Base-by-base conservation (phyloP, 164 flowering plant genomes). In the Aristolochia californica region DNA sequence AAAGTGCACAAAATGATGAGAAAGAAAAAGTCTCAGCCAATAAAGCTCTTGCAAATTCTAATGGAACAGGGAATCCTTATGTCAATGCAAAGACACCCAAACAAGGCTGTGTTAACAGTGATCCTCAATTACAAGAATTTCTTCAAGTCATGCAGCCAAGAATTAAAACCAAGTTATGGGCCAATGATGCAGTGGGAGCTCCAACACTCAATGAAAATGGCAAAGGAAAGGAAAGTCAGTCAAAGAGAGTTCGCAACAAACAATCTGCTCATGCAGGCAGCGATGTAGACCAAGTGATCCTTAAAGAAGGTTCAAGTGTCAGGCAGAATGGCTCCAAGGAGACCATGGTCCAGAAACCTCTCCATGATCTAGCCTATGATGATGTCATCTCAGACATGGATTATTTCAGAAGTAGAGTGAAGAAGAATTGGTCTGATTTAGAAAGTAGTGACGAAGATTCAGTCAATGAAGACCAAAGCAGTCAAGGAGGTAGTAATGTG, bases 131-230 rank as follows among this genome's bases (percentile, higher is more conserved):
- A 63, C 71, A 72, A 58, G 99, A 93, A 66, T 93, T 89, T 77
- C 83, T 89, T 55, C 70, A 84, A 67, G 83, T 93, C 30, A 85
- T 85, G 94, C 84, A 83, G 68, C 87, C 96, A 23, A 76, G 94
- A 34, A 64, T 30, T 27, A 87, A 81, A 65, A 75, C 91, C 34
- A 87, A 93, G 71, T 64, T 89, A 67, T 93, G 99, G 99, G 84
- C 81, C n/a, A 84, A 93, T 75, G 99, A 93, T 66, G 64, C 84
- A 8, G 4, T 74, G 25, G 69, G 70, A 53, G 68, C 75, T 70
- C 52, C 77, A 25, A 43, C 69, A 20, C 50, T 38, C 55, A 72
- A 53, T 17, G 66, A 67, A 55, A 70, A 47, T 55, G 58, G 50
- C 16, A 64, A 70, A 51, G 53, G 56, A 38, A 72, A 68, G 24